Evolutionary conservation across 2,329 filamentous ascomycete species (phyloP).

Genomic region (Cercospora sp.): DNA sequence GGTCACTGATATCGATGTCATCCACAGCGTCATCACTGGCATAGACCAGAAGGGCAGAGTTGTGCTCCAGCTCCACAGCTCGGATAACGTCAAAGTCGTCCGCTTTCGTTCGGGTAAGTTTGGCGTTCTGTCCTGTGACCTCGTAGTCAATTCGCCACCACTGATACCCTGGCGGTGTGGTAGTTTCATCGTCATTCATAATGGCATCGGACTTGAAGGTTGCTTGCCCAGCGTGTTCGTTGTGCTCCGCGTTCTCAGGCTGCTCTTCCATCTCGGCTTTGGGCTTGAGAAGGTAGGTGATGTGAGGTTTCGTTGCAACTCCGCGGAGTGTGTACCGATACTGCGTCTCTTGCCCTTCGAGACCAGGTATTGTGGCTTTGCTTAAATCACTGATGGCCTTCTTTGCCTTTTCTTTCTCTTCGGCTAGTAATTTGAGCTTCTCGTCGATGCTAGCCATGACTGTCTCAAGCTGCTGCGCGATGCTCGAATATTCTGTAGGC

Average conservation of each 20-base stretch:
- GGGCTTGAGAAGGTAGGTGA: constrained; percentile 57
- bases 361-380: constrained; percentile 26
- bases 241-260: neutral
- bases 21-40: constrained; percentile 50
- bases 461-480: constrained; percentile 39
- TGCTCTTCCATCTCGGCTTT: constrained; percentile 18
- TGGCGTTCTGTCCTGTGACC: constrained; percentile 42
- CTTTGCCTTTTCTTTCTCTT: constrained; percentile 37
- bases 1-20: constrained; percentile 1
- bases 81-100: constrained; percentile 55
- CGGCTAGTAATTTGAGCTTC: constrained; percentile 34
- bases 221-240: neutral
- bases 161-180: constrained; percentile 44
- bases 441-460: constrained; percentile 35
- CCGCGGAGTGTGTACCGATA: constrained; percentile 59
- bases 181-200: constrained; percentile 35
- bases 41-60: constrained; percentile 59
- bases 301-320: constrained; percentile 58
- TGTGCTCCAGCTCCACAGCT: constrained; percentile 53
- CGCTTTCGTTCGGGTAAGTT: constrained; percentile 34
- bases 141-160: constrained; percentile 60
- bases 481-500: constrained; percentile 29
- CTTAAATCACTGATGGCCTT: constrained; percentile 35
- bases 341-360: constrained; percentile 37
- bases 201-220: neutral